A percentile compares a stretch with the other conserved stretches of the same genome.
Evolutionary conservation across 306 rosid species (phyloP).

Genomic region (Malus sieversii): DNA sequence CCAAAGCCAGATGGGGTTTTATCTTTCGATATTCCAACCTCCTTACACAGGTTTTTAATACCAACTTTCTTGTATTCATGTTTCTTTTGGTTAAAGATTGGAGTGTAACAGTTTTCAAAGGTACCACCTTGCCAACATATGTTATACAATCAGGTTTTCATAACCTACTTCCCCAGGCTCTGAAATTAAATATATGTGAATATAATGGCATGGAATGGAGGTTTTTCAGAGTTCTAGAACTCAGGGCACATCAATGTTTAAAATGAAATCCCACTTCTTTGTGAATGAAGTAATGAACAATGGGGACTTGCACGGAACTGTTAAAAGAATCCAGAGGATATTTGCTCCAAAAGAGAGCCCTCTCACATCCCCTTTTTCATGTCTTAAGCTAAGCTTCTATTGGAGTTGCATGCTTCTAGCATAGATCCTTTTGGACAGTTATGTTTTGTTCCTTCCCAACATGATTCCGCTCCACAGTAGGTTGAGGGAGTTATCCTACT

Average conservation of each 20-base stretch:
- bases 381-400: neutral
- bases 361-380: neutral
- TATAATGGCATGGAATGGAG: neutral
- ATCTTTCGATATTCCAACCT: constrained; percentile 83
- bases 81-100: neutral
- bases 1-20: constrained; percentile 80
- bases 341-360: neutral
- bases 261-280: neutral
- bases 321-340: neutral
- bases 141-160: neutral
- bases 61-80: neutral
- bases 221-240: neutral
- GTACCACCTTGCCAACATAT: neutral
- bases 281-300: neutral
- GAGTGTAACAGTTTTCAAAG: neutral
- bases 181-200: neutral
- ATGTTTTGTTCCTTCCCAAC: neutral
- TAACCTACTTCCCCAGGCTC: neutral
- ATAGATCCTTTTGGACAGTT: neutral
- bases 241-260: neutral
- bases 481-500: neutral
- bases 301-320: neutral
- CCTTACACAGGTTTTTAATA: constrained; percentile 74
- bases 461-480: neutral
- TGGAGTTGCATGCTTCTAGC: neutral